Evolutionary conservation across 2,329 filamentous ascomycete species (phyloP), one percentile per base, ranked within the genome.

Genomic region (Aspergillus hortae): DNA sequence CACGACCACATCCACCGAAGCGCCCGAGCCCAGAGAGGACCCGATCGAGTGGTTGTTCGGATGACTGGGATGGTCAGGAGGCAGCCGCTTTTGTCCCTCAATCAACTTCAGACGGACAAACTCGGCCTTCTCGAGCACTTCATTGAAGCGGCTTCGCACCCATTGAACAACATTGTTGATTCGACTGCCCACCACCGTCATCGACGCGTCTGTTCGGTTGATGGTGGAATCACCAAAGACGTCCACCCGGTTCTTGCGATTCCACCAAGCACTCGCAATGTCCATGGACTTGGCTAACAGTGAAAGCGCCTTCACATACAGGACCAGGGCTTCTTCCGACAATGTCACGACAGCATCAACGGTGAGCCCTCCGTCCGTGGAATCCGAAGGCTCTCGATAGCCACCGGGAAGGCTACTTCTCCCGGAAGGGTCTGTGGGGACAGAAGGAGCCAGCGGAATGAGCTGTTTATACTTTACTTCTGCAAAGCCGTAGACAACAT

Each of bases 381-480:
- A 71, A n/a, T 78, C 74, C 4, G 70, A 68, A 17, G 57, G 78
- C 65, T 65, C 64, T 27, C 54, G 59, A 51, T 52, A 69, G 38
- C 53, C 69, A 35, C 53, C 69, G 56, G 44, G 71, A 51, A 48
- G 60, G 61, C 43, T 65, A 40, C 58, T 57, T 45, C 63, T 67
- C 9, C 60, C 60, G 6, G 65, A 48, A 3, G 58, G 54, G 38
- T 75, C 71, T 5, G 66, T 60, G 30, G 74, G 71, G 19, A 68
- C 67, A 4, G 89, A 92, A 1, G 92, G 94, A 1, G 90, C 85
- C 42, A 94, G 76, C 3, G 94, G 94, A 46, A 96, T 84, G n/a
- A 99, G 81, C 71, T 99, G 94, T 71, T 95, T 94, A 73, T 95
- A 96, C 72, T 99, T 99, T 66, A 99, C 92, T 73, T 99, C 92